Conservation (phyloP, 1,284 basidiomycete species). For the Thecaphora frezii region DNA sequence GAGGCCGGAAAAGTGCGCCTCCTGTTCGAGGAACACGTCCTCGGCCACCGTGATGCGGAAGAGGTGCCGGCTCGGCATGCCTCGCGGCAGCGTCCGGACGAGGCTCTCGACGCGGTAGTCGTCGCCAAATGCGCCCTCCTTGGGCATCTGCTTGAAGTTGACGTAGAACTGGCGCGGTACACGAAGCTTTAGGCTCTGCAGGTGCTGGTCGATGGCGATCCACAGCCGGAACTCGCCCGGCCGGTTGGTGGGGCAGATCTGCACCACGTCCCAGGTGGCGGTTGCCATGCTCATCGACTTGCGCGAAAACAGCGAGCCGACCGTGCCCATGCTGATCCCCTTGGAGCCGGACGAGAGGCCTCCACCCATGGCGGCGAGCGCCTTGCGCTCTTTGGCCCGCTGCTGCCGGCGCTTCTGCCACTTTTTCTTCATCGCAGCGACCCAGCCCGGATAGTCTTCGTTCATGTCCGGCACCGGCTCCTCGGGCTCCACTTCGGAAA, state of each 20-base stretch:
- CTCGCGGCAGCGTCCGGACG: slow-evolving; percentile 77
- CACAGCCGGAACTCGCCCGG: slow-evolving; percentile 86
- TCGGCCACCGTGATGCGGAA: slow-evolving; percentile 84
- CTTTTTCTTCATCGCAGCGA: slow-evolving; percentile 74
- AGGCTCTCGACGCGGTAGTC: slow-evolving; percentile 76
- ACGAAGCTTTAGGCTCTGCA: slow-evolving; percentile 77
- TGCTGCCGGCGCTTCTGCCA: slow-evolving; percentile 70
- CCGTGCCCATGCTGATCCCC: slow-evolving; percentile 36
- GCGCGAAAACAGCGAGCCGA: slow-evolving; percentile 74
- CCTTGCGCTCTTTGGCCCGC: slow-evolving; percentile 60
- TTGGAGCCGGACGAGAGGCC: slow-evolving; percentile 8
- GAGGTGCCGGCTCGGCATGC: slow-evolving; percentile 74
- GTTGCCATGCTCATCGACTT: slow-evolving; percentile 69
- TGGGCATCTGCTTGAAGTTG: slow-evolving; percentile 74
- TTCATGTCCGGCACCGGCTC: slow-evolving; percentile 50
- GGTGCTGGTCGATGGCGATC: slow-evolving; percentile 79
- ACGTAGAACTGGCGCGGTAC: slow-evolving; percentile 91
- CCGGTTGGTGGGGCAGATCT: slow-evolving; percentile 75
- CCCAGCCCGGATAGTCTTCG: slow-evolving; percentile 74
- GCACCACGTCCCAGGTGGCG: slow-evolving; percentile 87
- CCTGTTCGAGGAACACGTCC: slow-evolving; percentile 77
- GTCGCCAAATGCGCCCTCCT: slow-evolving; percentile 67
- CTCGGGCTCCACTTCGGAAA: slow-evolving; percentile 22
- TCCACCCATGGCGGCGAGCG: slow-evolving; percentile 8
- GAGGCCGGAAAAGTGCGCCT: slow-evolving; percentile 86